A percentile compares a stretch with the other conserved stretches of the same genome.
Conservation (phyloP, 2,329 filamentous ascomycete genomes). For the Penicillium olsonii region DNA sequence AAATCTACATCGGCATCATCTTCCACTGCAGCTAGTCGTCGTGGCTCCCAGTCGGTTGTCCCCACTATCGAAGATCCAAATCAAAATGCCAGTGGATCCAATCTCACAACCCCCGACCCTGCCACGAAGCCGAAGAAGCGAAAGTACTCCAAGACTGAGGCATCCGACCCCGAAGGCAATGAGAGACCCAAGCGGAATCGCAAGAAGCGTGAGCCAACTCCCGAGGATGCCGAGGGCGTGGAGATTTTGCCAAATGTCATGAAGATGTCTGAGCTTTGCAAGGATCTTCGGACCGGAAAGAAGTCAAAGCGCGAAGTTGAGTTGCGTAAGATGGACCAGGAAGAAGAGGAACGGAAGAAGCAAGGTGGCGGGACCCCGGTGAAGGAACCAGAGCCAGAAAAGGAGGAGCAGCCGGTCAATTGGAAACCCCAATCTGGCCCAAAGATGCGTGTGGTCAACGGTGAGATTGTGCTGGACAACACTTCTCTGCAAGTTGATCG, state of each 20-base stretch:
- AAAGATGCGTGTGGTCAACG: conserved; percentile 57
- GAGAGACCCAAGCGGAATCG: conserved; percentile 29
- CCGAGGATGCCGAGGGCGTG: conserved; percentile 49
- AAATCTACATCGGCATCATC: conserved; percentile 21
- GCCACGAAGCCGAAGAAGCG: conserved; percentile 27
- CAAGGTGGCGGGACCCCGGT: conserved; percentile 36
- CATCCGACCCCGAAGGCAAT: conserved; percentile 23
- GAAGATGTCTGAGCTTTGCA: conserved; percentile 61
- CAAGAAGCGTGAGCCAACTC: conserved; percentile 44
- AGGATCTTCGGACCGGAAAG: conserved; percentile 56
- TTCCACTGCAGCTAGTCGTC: conserved; percentile 15
- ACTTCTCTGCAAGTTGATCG: conserved; percentile 57
- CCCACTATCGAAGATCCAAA: conserved; percentile 21
- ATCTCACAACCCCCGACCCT: conserved; percentile 25
- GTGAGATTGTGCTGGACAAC: conserved; percentile 57
- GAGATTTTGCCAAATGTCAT: conserved; percentile 57
- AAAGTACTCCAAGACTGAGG: conserved; percentile 26
- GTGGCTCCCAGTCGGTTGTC: conserved; percentile 20
- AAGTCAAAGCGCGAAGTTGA: conserved; percentile 59
- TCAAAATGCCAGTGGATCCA: conserved; percentile 21
- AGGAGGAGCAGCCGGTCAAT: conserved; percentile 20
- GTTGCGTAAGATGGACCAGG: conserved; percentile 59
- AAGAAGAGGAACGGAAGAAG: conserved; percentile 50
- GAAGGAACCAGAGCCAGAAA: conserved; percentile 27
- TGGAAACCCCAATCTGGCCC: conserved; percentile 42